phyloP scores from a whole-genome alignment of 2,329 filamentous ascomycete genomes.

The Sphaceloma murrayae region DNA sequence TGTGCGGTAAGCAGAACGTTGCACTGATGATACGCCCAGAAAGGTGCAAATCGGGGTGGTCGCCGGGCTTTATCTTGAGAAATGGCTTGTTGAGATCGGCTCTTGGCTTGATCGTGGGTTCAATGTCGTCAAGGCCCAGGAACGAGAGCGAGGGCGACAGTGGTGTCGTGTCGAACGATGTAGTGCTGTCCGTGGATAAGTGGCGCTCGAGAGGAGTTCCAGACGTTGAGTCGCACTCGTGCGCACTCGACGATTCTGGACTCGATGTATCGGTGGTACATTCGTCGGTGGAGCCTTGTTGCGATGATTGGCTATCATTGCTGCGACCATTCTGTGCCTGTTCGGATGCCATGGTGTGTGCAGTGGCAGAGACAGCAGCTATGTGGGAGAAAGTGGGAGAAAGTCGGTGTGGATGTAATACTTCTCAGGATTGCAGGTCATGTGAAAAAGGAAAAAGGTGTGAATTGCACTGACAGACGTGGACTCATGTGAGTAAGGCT shows the following conservation, averaged over 20 bases:
- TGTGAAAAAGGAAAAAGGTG: no score
- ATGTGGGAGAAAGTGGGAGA: no score
- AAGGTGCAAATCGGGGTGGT: constrained; percentile 47
- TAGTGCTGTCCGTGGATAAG: constrained; percentile 2
- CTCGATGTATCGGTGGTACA: background rate
- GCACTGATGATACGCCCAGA: constrained; percentile 56
- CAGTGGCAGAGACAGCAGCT: no score
- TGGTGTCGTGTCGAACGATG: background rate
- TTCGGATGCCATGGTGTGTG: no score
- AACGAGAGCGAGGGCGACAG: background rate
- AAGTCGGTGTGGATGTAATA: no score
- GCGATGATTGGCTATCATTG: no score
- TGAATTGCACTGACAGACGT: background rate
- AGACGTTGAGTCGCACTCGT: background rate
- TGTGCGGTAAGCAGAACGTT: constrained; percentile 54
- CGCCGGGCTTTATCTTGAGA: constrained; percentile 3
- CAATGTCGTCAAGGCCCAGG: background rate
- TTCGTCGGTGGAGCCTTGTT: background rate
- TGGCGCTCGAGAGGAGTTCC: background rate
- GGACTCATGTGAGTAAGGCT: background rate
- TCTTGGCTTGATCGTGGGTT: background rate
- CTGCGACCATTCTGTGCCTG: no score
- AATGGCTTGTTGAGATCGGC: background rate
- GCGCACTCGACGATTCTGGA: background rate
- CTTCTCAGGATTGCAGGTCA: no score